These are phyloP conservation scores for Exsudoporus frostii DNA, from an alignment of 768 basidiomycete genomes.

Conservation along the genomic window DNA sequence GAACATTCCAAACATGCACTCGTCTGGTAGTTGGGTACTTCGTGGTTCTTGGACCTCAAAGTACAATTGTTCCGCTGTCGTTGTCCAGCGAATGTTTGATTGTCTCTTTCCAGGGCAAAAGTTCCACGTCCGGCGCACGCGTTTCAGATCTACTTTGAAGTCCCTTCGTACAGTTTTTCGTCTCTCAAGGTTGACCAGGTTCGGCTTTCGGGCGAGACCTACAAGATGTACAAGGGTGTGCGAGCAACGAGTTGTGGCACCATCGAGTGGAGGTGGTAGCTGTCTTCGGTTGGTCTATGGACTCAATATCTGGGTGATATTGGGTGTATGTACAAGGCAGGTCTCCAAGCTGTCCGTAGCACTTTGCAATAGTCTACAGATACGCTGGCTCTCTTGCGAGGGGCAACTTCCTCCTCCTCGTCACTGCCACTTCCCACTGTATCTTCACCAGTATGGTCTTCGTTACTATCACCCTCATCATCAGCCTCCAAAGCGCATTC, in stretches of 20 bases:
- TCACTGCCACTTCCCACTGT: no score
- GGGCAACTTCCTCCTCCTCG: no score
- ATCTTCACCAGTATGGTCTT: no score
- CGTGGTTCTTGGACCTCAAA: conserved; percentile 73
- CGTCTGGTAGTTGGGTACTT: conserved; percentile 68
- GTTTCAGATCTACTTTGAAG: conserved; percentile 67
- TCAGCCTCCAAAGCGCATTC: no score
- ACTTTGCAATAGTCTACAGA: background rate
- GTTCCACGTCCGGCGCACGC: conserved; percentile 68
- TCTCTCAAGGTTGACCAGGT: conserved; percentile 84
- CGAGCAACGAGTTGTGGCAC: conserved; percentile 46
- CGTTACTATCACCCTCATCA: no score
- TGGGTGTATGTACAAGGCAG: background rate
- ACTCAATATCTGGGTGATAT: background rate
- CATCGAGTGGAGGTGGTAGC: conserved; percentile 34
- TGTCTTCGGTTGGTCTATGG: background rate
- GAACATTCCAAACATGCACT: conserved; percentile 67
- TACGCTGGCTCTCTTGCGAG: no score
- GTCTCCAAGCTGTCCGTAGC: background rate
- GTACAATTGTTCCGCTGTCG: conserved; percentile 38
- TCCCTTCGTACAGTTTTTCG: conserved; percentile 70
- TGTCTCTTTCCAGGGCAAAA: conserved; percentile 33
- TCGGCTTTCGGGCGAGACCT: conserved; percentile 71
- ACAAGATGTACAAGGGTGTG: conserved; percentile 93
- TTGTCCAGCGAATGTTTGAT: background rate